A percentile compares a stretch with the other conserved stretches of the same genome.
These are phyloP conservation scores for Penicillium subrubescens DNA, from an alignment of 495 filamentous ascomycete genomes.

Conservation along the genomic window DNA sequence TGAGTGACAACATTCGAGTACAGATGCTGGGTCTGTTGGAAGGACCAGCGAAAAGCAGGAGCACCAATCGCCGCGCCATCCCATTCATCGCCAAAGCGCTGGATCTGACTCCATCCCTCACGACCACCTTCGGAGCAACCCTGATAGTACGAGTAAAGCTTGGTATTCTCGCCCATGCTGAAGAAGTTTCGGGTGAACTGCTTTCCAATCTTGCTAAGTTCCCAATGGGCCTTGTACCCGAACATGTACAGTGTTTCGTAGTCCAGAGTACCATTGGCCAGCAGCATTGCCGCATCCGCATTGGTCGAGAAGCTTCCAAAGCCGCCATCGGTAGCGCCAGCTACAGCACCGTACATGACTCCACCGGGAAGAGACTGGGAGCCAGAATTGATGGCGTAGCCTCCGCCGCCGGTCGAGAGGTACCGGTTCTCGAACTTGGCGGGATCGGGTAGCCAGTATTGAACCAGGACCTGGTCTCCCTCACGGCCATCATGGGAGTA, in stretches of 20 bases:
- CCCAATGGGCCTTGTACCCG: constrained; percentile 41
- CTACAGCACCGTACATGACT: constrained; percentile 46
- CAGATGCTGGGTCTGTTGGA: constrained; percentile 49
- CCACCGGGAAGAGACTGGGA: constrained; percentile 36
- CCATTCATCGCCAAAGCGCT: constrained; percentile 47
- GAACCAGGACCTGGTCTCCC: constrained; percentile 37
- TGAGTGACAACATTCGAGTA: constrained; percentile 42
- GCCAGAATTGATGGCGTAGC: constrained; percentile 48
- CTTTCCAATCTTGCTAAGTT: constrained; percentile 41
- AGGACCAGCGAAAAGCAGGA: constrained; percentile 50
- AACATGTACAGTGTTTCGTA: constrained; percentile 49
- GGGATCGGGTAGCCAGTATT: constrained; percentile 44
- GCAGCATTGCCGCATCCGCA: constrained; percentile 35
- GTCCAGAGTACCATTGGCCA: constrained; percentile 46
- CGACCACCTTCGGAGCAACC: constrained; percentile 56
- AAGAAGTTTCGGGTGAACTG: constrained; percentile 39
- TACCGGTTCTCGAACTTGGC: constrained; percentile 44
- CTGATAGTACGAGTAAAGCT: constrained; percentile 56
- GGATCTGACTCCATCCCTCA: constrained; percentile 53
- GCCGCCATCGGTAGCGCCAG: constrained; percentile 50
- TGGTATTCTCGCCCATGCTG: constrained; percentile 25
- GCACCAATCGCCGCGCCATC: constrained; percentile 52
- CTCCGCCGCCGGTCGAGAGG: constrained; percentile 48
- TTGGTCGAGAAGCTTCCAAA: constrained; percentile 47
- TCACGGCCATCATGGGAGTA: constrained; percentile 41